Percentiles rank a stretch among this genome's conserved stretches.
These are phyloP conservation scores for Sarocladium kiliense DNA, from an alignment of 2,329 filamentous ascomycete species.

Conservation along the genomic window DNA sequence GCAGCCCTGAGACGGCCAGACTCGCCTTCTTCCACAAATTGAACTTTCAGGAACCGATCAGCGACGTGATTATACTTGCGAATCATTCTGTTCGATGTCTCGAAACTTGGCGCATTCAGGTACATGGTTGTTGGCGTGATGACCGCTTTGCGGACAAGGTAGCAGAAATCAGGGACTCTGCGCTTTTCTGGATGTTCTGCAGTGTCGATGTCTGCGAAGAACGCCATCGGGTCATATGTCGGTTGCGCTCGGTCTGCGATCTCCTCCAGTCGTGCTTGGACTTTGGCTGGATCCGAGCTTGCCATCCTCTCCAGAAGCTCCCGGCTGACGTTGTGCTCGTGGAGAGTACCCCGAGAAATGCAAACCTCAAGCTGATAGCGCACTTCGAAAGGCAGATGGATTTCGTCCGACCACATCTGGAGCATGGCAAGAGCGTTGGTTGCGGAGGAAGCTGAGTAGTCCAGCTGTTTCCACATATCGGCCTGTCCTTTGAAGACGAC, in stretches of 20 bases:
- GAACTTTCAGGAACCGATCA: constrained; percentile 82
- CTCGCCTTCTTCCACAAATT: constrained; percentile 77
- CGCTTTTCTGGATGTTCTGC: constrained; percentile 39
- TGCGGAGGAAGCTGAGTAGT: constrained; percentile 16
- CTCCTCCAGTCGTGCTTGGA: constrained; percentile 67
- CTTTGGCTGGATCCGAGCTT: constrained; percentile 37
- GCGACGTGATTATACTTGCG: constrained; percentile 62
- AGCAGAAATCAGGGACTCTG: constrained; percentile 66
- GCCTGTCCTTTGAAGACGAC: constrained; percentile 21
- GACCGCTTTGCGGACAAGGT: constrained; percentile 67
- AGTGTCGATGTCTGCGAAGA: constrained; percentile 57
- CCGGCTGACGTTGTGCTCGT: constrained; percentile 65
- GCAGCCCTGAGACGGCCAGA: constrained; percentile 47
- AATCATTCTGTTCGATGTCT: constrained; percentile 83
- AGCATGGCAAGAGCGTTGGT: neutral
- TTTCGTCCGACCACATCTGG: constrained; percentile 1
- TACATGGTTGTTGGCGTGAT: constrained; percentile 83
- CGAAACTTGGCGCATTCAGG: constrained; percentile 70
- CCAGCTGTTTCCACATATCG: constrained; percentile 26
- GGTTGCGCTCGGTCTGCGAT: constrained; percentile 58
- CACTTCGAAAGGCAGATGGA: constrained; percentile 60
- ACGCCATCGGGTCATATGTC: constrained; percentile 64
- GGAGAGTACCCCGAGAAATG: constrained; percentile 71
- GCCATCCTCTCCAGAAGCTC: constrained; percentile 64
- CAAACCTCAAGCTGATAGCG: constrained; percentile 92